These are phyloP conservation scores for Hypoxylon sp. DNA, from an alignment of 2,329 filamentous ascomycete species.

Conservation along the genomic window DNA sequence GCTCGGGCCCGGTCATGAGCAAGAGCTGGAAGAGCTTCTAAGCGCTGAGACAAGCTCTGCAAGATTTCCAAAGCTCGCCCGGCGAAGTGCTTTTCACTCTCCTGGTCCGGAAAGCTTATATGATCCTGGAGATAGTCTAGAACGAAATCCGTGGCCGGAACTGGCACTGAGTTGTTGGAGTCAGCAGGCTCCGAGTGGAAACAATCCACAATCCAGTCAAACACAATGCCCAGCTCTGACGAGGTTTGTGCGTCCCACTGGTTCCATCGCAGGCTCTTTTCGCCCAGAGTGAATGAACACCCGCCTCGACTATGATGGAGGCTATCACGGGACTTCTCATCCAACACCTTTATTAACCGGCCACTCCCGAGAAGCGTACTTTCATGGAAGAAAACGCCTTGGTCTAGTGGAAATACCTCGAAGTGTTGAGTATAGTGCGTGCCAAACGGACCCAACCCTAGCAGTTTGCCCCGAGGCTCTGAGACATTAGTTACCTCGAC, in stretches of 20 bases:
- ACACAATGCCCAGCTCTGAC: slow-evolving; percentile 67
- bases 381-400: slow-evolving; percentile 65
- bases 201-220: slow-evolving; percentile 65
- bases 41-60: slow-evolving; percentile 50
- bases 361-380: slow-evolving; percentile 66
- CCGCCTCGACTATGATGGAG: slow-evolving; percentile 46
- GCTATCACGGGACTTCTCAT: slow-evolving; percentile 41
- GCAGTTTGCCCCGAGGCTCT: slow-evolving; percentile 51
- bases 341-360: slow-evolving; percentile 52
- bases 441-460: slow-evolving; percentile 66
- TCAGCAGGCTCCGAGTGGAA: slow-evolving; percentile 35
- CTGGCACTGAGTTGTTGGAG: slow-evolving; percentile 29
- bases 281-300: slow-evolving; percentile 56
- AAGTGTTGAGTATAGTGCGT: slow-evolving; percentile 69
- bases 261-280: slow-evolving; percentile 61
- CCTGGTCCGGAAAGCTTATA: slow-evolving; percentile 50
- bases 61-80: slow-evolving; percentile 55
- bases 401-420: slow-evolving; percentile 65
- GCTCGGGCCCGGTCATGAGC: slow-evolving; percentile 39
- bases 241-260: slow-evolving; percentile 65
- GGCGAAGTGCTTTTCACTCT: slow-evolving; percentile 52
- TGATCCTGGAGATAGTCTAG: slow-evolving; percentile 57
- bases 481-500: slow-evolving; percentile 31
- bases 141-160: slow-evolving; percentile 54
- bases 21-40: slow-evolving; percentile 39